Conservation (phyloP, 164 flowering plant genomes). For the Annona cherimola region DNA sequence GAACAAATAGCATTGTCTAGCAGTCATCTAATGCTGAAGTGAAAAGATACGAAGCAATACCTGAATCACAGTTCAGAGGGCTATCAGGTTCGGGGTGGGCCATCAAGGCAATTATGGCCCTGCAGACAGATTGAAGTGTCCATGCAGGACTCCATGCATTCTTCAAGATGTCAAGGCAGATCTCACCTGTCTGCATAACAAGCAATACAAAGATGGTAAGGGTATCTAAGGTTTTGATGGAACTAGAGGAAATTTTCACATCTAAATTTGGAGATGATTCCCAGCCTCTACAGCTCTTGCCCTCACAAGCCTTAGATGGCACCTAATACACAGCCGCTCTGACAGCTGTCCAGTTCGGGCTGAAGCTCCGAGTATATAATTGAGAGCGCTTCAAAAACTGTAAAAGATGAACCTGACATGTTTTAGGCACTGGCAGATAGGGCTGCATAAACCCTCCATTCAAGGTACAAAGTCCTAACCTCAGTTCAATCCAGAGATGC, state of each 20-base stretch:
- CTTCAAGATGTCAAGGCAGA: slow-evolving; percentile 94
- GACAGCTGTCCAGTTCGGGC: no score
- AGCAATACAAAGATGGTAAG: neutral
- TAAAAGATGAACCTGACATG: neutral
- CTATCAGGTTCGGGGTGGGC: slow-evolving; percentile 98
- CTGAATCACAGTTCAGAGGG: slow-evolving; percentile 97
- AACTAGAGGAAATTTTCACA: no score
- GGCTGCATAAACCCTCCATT: neutral
- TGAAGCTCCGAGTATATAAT: neutral
- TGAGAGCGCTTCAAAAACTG: neutral
- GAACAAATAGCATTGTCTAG: no score
- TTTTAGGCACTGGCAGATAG: neutral
- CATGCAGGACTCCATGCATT: slow-evolving; percentile 99
- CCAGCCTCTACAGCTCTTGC: neutral
- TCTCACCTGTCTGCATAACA: slow-evolving; percentile 81
- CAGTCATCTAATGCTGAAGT: no score
- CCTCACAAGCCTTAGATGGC: neutral
- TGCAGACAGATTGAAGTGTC: slow-evolving; percentile 97
- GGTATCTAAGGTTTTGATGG: neutral
- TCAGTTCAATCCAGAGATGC: neutral
- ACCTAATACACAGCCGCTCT: neutral
- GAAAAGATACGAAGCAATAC: slow-evolving; percentile 20
- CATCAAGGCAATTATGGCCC: slow-evolving; percentile 97
- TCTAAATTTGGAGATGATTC: neutral
- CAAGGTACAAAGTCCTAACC: no score